phyloP scores from a whole-genome alignment of 371 early-diverging fungal genomes.

The Mortierella sp. region DNA sequence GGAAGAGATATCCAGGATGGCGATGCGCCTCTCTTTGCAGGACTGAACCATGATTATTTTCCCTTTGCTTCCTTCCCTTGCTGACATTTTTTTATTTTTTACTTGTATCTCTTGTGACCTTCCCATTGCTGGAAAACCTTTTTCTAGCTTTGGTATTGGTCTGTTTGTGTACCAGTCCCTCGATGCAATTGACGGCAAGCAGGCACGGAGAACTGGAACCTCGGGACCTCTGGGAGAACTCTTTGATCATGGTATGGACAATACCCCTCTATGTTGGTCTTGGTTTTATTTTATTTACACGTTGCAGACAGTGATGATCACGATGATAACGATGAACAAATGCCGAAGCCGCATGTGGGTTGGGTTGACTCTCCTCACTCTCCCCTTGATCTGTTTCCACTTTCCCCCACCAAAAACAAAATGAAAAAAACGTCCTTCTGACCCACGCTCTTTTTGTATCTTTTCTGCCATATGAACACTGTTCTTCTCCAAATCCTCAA shows the following conservation, averaged over 20 bases:
- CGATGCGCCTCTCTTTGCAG: neutral
- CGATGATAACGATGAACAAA: neutral
- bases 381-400: neutral
- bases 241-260: slow-evolving; percentile 84
- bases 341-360: slow-evolving; percentile 7
- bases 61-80: neutral
- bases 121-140: neutral
- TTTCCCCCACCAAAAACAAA: neutral
- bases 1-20: neutral
- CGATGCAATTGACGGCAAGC: slow-evolving; percentile 99
- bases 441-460: neutral
- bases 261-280: neutral
- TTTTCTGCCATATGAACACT: slow-evolving; percentile 14
- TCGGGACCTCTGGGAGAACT: slow-evolving; percentile 97
- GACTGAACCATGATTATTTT: neutral
- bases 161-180: slow-evolving; percentile 96
- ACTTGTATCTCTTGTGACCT: neutral
- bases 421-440: neutral
- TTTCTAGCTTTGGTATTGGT: slow-evolving; percentile 84
- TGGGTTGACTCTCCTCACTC: neutral
- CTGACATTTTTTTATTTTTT: neutral
- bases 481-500: neutral
- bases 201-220: slow-evolving; percentile 94
- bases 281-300: neutral
- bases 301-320: neutral